phyloP scores from a whole-genome alignment of 129 eudicot species.

The Deinandra increscens region DNA sequence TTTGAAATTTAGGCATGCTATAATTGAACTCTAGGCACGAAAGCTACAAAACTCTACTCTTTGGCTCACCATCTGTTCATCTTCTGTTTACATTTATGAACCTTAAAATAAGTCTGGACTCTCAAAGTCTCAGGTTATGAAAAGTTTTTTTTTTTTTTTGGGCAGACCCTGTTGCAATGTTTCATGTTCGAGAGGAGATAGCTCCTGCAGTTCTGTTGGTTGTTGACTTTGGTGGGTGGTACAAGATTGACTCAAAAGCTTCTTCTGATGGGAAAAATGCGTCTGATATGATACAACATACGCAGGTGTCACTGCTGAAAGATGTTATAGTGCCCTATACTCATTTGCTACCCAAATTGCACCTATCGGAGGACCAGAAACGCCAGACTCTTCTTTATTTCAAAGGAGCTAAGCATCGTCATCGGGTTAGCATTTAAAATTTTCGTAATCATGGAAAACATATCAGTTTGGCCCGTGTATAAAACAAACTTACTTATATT shows the following conservation, averaged over 20 bases:
- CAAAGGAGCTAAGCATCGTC: conserved; percentile 98
- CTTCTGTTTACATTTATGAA: conserved; percentile 6
- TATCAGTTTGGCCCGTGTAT: not conserved
- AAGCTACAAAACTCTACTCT: conserved; percentile 7
- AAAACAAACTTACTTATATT: not conserved
- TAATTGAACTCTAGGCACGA: not conserved
- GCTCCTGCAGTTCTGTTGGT: conserved; percentile 83
- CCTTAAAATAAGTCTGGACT: conserved; percentile 29
- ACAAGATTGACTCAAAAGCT: conserved; percentile 72
- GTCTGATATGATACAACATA: conserved; percentile 74
- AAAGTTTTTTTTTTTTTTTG: conserved; percentile 90
- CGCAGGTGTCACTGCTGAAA: conserved; percentile 85
- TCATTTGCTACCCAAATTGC: conserved; percentile 66
- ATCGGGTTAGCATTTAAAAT: conserved; percentile 60
- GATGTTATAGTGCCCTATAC: conserved; percentile 94
- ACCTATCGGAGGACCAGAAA: conserved; percentile 48
- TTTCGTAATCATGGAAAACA: not conserved
- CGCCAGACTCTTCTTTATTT: conserved; percentile 79
- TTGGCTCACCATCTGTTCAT: not conserved
- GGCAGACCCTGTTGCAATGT: conserved; percentile 99
- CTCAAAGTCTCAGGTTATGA: conserved; percentile 80
- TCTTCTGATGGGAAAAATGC: conserved; percentile 56
- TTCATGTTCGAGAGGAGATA: conserved; percentile 82
- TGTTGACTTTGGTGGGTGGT: conserved; percentile 99
- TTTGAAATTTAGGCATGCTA: conserved; percentile 18